Evolutionary conservation across 2,329 filamentous ascomycete genomes (phyloP).

Genomic region (Talaromyces sp.): DNA sequence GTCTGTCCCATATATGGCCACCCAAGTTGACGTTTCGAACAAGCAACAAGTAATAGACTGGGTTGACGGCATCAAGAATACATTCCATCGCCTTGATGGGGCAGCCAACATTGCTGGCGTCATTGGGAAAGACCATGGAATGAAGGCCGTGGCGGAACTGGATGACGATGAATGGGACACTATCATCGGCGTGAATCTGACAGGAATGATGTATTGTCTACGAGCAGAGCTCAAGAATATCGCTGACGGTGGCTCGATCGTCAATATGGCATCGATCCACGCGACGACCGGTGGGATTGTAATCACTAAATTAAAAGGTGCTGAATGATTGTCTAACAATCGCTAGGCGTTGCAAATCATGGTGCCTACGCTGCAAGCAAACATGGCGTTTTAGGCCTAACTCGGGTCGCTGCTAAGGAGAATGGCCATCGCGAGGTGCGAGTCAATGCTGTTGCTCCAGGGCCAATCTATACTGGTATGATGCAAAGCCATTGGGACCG

Average conservation of each 20-base stretch:
- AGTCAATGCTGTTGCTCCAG: conserved; percentile 1
- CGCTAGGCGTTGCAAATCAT: neutral
- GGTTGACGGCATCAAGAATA: neutral
- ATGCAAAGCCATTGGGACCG: neutral
- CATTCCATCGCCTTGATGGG: neutral
- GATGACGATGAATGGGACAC: conserved; percentile 7
- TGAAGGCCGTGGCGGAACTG: neutral
- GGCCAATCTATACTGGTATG: neutral
- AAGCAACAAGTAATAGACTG: neutral
- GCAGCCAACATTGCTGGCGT: conserved; percentile 3
- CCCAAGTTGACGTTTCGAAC: neutral
- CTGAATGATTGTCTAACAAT: neutral
- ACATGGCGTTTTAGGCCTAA: conserved; percentile 1
- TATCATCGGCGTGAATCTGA: conserved; percentile 4
- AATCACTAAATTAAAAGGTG: neutral
- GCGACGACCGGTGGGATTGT: neutral
- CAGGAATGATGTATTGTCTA: conserved; percentile 6
- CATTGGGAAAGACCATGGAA: neutral
- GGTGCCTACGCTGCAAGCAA: neutral
- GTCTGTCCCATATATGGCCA: neutral
- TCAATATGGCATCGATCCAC: conserved; percentile 1
- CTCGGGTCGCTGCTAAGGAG: neutral
- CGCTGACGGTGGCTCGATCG: neutral
- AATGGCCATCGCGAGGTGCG: neutral
- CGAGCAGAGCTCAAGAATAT: conserved; percentile 3